Evolutionary conservation across 257 asterid genomes (phyloP).

Genomic region (Ocimum tenuiflorum): DNA sequence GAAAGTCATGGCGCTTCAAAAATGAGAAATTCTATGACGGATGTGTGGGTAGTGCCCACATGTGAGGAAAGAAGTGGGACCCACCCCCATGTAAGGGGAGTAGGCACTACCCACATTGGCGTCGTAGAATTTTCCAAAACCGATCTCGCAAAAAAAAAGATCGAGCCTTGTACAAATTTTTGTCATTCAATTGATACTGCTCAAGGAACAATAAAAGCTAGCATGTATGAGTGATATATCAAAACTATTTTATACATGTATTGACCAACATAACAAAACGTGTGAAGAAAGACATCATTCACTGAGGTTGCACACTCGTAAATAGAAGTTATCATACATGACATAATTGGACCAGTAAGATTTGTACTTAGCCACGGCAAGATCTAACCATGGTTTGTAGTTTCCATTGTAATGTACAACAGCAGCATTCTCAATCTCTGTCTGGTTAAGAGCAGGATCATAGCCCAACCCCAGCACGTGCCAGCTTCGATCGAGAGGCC

Average conservation of each 20-base stretch:
- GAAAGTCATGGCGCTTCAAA: too few relatives aligned
- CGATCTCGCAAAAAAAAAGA: too few relatives aligned
- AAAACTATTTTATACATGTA: background rate
- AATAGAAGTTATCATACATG: slow-evolving; percentile 52
- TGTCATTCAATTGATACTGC: too few relatives aligned
- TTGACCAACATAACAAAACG: background rate
- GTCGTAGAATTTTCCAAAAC: too few relatives aligned
- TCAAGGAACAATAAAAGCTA: background rate
- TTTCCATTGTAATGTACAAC: slow-evolving; percentile 93
- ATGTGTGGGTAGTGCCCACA: too few relatives aligned
- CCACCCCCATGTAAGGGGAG: too few relatives aligned
- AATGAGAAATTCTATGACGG: too few relatives aligned
- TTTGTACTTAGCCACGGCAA: slow-evolving; percentile 79
- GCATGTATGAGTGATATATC: background rate
- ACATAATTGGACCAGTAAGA: slow-evolving; percentile 77
- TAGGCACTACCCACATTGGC: too few relatives aligned
- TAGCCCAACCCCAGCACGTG: slow-evolving; percentile 96
- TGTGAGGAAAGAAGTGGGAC: too few relatives aligned
- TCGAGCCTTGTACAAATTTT: too few relatives aligned
- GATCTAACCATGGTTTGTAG: slow-evolving; percentile 98
- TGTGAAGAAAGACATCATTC: slow-evolving; percentile 17
- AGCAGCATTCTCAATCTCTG: slow-evolving; percentile 74
- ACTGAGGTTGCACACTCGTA: slow-evolving; percentile 48
- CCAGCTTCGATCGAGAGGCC: slow-evolving; percentile 84
- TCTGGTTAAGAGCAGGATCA: slow-evolving; percentile 85